Evolutionary conservation across 306 rosid genomes (phyloP).

Genomic region (Cyclanthera cordifolia): DNA sequence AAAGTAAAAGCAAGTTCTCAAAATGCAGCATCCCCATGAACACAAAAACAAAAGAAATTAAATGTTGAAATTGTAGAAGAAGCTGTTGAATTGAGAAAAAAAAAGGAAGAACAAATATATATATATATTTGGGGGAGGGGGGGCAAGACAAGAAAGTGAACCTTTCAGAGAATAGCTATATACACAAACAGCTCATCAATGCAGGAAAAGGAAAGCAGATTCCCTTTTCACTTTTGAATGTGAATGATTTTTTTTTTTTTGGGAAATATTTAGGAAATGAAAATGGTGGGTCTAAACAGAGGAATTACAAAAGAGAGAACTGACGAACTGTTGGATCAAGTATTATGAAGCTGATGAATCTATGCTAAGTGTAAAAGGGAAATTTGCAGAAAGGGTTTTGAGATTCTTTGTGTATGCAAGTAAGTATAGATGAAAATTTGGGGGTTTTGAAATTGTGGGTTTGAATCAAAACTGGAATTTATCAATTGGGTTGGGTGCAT

Average conservation of each 20-base stretch:
- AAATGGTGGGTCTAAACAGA: constrained; percentile 6
- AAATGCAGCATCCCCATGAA: constrained; percentile 41
- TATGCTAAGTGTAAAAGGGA: not conserved
- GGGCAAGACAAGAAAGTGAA: constrained; percentile 64
- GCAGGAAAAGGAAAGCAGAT: constrained; percentile 63
- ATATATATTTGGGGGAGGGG: no score
- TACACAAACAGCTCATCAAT: constrained; percentile 57
- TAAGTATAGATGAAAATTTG: no score
- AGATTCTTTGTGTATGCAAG: no score
- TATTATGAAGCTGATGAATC: constrained; percentile 13
- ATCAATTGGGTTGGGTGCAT: constrained; percentile 28
- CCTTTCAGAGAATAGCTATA: constrained; percentile 77
- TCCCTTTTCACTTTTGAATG: constrained; percentile 43
- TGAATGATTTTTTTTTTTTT: no score
- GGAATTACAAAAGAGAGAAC: not conserved
- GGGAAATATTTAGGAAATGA: constrained; percentile 5
- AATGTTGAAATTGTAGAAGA: constrained; percentile 3
- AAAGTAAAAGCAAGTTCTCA: constrained; percentile 66
- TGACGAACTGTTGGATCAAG: constrained; percentile 7
- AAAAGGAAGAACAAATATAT: not conserved
- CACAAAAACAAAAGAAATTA: constrained; percentile 30
- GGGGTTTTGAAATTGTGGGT: not conserved
- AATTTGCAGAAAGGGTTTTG: constrained; percentile 23
- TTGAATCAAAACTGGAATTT: constrained; percentile 4
- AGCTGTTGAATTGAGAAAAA: constrained; percentile 17